Conservation (phyloP, 2,329 filamentous ascomycete genomes). For the Colletotrichum scovillei region DNA sequence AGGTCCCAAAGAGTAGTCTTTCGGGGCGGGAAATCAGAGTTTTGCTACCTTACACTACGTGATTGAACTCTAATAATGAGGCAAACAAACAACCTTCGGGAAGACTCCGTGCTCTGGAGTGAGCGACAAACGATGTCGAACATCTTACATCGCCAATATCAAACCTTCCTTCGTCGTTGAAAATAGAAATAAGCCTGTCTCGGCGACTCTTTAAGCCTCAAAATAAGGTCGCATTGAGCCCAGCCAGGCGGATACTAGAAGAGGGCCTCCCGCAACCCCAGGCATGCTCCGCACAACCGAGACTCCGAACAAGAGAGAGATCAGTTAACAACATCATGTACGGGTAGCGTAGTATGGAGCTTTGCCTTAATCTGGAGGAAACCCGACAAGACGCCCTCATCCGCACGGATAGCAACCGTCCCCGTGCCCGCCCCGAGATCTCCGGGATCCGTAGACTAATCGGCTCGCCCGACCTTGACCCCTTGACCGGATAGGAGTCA, state of each 20-base stretch:
- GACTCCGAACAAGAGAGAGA: not conserved
- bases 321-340: not conserved
- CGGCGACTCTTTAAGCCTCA: not conserved
- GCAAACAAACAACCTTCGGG: not conserved
- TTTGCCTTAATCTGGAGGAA: not conserved
- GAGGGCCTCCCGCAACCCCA: not conserved
- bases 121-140: not conserved
- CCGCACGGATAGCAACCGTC: slow-evolving; percentile 12
- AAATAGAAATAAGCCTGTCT: not conserved
- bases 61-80: slow-evolving; percentile 1
- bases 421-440: slow-evolving; percentile 8
- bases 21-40: not conserved
- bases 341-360: not conserved
- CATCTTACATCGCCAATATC: not conserved
- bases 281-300: not conserved
- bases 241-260: not conserved
- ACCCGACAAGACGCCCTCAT: not conserved
- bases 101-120: not conserved
- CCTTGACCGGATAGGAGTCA: not conserved
- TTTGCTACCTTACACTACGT: not conserved
- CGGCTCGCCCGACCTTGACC: not conserved
- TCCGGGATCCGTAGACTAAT: slow-evolving; percentile 5
- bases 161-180: not conserved
- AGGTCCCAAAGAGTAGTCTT: not conserved
- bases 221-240: slow-evolving; percentile 9